These are phyloP conservation scores for Phtheirospermum japonicum DNA, from an alignment of 257 asterid genomes.

Conservation along the genomic window DNA sequence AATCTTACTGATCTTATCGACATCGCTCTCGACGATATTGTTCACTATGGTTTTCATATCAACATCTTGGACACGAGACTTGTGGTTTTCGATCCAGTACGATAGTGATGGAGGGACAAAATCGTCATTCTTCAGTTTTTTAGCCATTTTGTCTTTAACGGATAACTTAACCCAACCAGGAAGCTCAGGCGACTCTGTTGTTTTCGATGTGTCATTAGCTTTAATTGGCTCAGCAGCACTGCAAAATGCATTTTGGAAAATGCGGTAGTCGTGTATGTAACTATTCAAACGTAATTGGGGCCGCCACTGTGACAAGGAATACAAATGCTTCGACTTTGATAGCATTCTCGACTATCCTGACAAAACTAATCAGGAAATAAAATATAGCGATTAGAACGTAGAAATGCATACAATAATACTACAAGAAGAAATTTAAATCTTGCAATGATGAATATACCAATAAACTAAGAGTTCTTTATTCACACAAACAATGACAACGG, in stretches of 20 bases:
- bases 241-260: constrained; percentile 40
- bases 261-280: constrained; percentile 23
- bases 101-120: constrained; percentile 78
- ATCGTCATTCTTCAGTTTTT: constrained; percentile 46
- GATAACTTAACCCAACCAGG: constrained; percentile 67
- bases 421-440: no score
- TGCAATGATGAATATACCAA: no score
- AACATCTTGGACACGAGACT: constrained; percentile 32
- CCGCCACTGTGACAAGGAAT: constrained; percentile 31
- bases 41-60: constrained; percentile 35
- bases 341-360: not conserved
- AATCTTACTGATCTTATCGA: constrained; percentile 56
- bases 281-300: constrained; percentile 22
- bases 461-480: not conserved
- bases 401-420: no score
- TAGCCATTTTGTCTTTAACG: constrained; percentile 15
- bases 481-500: not conserved
- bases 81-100: constrained; percentile 61
- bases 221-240: constrained; percentile 29
- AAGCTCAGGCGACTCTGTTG: constrained; percentile 71
- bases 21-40: constrained; percentile 49
- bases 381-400: not conserved
- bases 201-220: constrained; percentile 30
- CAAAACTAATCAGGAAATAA: constrained; percentile 24
- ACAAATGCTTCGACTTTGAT: constrained; percentile 5